These are phyloP conservation scores for Diplodia seriata DNA, from an alignment of 2,329 filamentous ascomycete genomes.

Conservation along the genomic window DNA sequence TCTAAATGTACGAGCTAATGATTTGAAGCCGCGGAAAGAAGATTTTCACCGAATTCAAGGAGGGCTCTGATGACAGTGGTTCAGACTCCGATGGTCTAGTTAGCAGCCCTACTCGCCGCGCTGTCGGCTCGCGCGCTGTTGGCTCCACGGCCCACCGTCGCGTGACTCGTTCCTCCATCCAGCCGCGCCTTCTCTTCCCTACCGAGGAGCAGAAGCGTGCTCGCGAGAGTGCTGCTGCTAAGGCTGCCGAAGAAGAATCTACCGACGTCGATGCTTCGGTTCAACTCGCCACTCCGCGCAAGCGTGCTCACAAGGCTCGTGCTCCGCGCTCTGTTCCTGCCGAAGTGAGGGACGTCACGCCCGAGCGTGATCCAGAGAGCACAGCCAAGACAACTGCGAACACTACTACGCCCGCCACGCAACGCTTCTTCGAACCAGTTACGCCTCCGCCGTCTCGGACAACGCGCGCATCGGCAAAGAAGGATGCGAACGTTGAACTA, in stretches of 20 bases:
- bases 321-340: conserved; percentile 38
- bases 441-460: conserved; percentile 64
- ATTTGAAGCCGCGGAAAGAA: conserved; percentile 75
- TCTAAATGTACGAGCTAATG: conserved; percentile 1
- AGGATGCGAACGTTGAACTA: conserved; percentile 45
- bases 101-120: conserved; percentile 15
- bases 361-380: conserved; percentile 36
- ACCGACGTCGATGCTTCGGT: conserved; percentile 59
- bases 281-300: conserved; percentile 2
- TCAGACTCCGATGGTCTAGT: conserved; percentile 13
- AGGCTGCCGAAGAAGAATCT: conserved; percentile 65
- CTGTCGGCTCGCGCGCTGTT: neutral
- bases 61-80: conserved; percentile 21
- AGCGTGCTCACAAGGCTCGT: conserved; percentile 38
- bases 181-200: conserved; percentile 75
- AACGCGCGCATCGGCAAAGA: conserved; percentile 64
- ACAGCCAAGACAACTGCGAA: conserved; percentile 55
- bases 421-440: conserved; percentile 35
- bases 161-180: conserved; percentile 71
- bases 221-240: conserved; percentile 47
- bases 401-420: conserved; percentile 59
- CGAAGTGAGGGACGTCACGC: conserved; percentile 11
- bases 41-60: conserved; percentile 71
- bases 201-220: conserved; percentile 55
- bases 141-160: conserved; percentile 50